Conservation (phyloP, 2,329 filamentous ascomycete species). For the Colletotrichum euphorbiae region DNA sequence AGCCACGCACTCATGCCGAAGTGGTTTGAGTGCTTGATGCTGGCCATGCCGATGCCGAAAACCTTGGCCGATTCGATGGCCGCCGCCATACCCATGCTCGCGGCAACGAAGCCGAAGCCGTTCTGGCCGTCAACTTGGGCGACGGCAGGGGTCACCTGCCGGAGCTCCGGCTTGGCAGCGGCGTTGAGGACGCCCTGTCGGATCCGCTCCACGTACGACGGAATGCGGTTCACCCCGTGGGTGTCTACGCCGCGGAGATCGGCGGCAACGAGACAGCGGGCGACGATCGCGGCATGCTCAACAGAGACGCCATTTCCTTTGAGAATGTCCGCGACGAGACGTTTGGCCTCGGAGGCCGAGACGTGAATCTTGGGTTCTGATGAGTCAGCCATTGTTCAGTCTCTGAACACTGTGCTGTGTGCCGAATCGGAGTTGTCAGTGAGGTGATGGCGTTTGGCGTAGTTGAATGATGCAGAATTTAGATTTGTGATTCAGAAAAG, state of each 20-base stretch:
- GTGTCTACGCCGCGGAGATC: slow-evolving; percentile 85
- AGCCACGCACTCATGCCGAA: slow-evolving; percentile 88
- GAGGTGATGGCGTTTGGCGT: too few relatives aligned
- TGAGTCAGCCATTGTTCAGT: slow-evolving; percentile 26
- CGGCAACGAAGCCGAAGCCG: slow-evolving; percentile 80
- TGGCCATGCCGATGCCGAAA: slow-evolving; percentile 81
- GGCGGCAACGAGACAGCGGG: slow-evolving; percentile 77
- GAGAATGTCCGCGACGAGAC: slow-evolving; percentile 67
- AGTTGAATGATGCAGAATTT: too few relatives aligned
- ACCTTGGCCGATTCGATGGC: slow-evolving; percentile 74
- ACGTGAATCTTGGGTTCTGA: slow-evolving; percentile 48
- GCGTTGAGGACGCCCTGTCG: slow-evolving; percentile 76
- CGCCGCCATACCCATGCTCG: slow-evolving; percentile 72
- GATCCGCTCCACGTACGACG: slow-evolving; percentile 80
- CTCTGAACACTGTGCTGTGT: background rate
- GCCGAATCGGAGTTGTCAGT: background rate
- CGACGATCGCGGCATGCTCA: slow-evolving; percentile 70
- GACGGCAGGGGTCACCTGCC: slow-evolving; percentile 76
- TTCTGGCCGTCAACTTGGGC: slow-evolving; percentile 76
- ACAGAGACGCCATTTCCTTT: slow-evolving; percentile 69
- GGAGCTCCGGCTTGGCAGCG: slow-evolving; percentile 67
- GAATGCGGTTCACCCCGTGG: slow-evolving; percentile 81
- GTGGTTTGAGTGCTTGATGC: slow-evolving; percentile 82
- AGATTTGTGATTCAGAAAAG: too few relatives aligned
- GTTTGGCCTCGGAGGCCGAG: slow-evolving; percentile 53